Conservation (phyloP, 345 rosid species). For the Aurinia saxatilis region DNA sequence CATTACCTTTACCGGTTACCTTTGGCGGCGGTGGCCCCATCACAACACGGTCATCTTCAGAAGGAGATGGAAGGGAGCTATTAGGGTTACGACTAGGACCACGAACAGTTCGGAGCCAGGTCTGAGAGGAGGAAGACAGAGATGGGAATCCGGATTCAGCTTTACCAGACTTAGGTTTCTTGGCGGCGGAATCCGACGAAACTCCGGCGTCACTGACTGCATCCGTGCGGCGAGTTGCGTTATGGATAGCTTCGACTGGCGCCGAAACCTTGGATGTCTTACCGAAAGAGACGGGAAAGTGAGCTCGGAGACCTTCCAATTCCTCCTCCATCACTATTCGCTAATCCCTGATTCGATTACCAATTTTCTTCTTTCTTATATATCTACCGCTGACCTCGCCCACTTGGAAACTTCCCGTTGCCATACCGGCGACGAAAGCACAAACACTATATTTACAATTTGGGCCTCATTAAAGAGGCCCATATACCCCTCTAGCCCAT, state of each 20-base stretch:
- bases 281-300: constrained; percentile 74
- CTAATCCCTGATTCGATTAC: too few relatives aligned
- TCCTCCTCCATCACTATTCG: constrained; percentile 50
- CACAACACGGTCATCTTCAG: constrained; percentile 22
- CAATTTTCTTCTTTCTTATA: neutral
- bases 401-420: constrained; percentile 1
- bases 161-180: constrained; percentile 2
- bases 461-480: neutral
- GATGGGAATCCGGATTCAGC: constrained; percentile 34
- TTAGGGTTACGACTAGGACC: constrained; percentile 34
- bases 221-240: constrained; percentile 60
- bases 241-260: constrained; percentile 61
- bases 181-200: constrained; percentile 5
- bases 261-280: constrained; percentile 56
- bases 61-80: constrained; percentile 8
- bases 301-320: constrained; percentile 59
- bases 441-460: neutral
- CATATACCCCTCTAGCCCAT: too few relatives aligned
- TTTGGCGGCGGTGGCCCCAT: constrained; percentile 50
- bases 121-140: constrained; percentile 49
- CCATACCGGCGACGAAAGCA: neutral
- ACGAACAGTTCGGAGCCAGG: constrained; percentile 43
- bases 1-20: constrained; percentile 12
- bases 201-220: constrained; percentile 4
- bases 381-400: constrained; percentile 11